phyloP scores from a whole-genome alignment of 169 alveolate genomes.

The Perkinsus olseni region DNA sequence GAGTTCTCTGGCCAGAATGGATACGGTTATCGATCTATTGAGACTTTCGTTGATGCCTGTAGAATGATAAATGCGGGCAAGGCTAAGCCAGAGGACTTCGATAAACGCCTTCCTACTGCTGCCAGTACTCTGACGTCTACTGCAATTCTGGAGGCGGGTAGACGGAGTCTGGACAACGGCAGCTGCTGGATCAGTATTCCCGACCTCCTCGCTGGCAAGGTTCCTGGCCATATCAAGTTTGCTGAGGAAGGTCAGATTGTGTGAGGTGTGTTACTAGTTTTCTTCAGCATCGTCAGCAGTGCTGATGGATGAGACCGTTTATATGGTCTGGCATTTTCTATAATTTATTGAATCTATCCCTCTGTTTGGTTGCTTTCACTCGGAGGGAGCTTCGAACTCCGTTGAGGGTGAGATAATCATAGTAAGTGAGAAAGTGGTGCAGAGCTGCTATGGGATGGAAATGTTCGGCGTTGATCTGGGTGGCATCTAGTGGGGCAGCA shows the following conservation, averaged over 20 bases:
- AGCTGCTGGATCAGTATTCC: neutral
- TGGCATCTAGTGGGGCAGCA: too few species aligned
- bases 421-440: too few species aligned
- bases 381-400: too few species aligned
- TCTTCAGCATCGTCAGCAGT: too few species aligned
- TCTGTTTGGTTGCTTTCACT: too few species aligned
- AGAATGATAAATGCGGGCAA: neutral
- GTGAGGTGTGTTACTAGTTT: too few species aligned
- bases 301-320: too few species aligned
- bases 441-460: too few species aligned
- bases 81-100: neutral
- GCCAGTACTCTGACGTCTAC: neutral
- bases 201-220: neutral
- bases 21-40: constrained; percentile 1
- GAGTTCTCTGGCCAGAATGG: constrained; percentile 2
- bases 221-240: neutral
- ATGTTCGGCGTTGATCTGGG: too few species aligned
- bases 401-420: too few species aligned
- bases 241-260: neutral
- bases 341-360: too few species aligned
- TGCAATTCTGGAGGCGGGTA: neutral
- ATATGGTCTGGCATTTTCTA: too few species aligned
- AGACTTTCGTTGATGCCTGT: neutral
- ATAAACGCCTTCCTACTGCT: neutral
- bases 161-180: neutral